Evolutionary conservation across 495 filamentous ascomycete species (phyloP), one percentile per base, ranked within the genome.

Genomic region (Aspergillus sclerotioniger): DNA sequence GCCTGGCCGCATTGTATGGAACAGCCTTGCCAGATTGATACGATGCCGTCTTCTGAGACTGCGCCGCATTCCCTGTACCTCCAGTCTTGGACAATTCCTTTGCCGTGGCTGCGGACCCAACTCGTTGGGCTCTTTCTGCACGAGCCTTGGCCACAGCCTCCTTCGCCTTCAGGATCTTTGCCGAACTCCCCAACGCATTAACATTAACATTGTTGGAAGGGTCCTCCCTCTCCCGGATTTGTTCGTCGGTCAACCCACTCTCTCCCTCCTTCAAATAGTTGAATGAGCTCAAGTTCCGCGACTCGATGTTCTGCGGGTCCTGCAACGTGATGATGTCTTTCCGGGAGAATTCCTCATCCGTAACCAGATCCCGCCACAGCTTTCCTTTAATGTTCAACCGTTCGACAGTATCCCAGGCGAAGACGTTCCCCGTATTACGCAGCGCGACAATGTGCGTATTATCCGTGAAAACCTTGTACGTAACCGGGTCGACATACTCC

Each of bases 311-410:
- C 67, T 96, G 91, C 29, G 94, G 95, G 71, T 99, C 95, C 70
- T 99, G 94, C 6, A 99, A 75, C 0, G 91, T 96, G 68, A 99
- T 92, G 63, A 99, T 93, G 69, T 99, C 94, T 64, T 89, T 90
- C 54, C 95, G 84, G 43, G 81, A 80, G 64, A 99, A 99, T 59
- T 93, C 90, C 59, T 82, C 82, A 62, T 98, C 93, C 64, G 85
- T 90, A 15, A 98, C 86, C 6, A 99, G 74, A 72, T 99, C 94
- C 53, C 79, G 80, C 94, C 94, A 99, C 78, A 95, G 86, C 83
- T 96, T 99, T 51, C 92, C 84, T 77, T 98, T 99, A 72, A 98
- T 87, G 74, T 99, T 99, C 70, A 98, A 81, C 60, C 91, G 82
- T 70, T 98, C 91, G 10, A 98, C 82, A 3, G 94, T 99, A 67